Percentiles rank a stretch among this genome's conserved stretches.
Evolutionary conservation across 2,329 filamentous ascomycete species (phyloP).

Genomic region (Verticillium dahliae): DNA sequence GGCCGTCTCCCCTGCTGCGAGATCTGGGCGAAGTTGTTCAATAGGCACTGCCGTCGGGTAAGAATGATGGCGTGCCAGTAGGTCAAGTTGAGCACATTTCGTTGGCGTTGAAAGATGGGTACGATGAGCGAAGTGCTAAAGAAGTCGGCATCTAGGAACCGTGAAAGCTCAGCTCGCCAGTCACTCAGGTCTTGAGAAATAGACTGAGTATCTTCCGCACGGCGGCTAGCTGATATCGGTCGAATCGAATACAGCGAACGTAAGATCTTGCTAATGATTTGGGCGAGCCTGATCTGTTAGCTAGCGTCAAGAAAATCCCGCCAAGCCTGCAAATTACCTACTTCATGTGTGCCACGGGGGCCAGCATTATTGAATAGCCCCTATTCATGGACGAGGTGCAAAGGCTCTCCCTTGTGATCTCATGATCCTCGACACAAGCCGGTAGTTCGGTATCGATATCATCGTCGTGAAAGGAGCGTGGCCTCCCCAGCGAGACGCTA

Average conservation of each 20-base stretch:
- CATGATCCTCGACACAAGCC: slow-evolving; percentile 41
- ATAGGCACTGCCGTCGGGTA: slow-evolving; percentile 27
- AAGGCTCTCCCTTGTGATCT: slow-evolving; percentile 11
- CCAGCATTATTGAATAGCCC: slow-evolving; percentile 23
- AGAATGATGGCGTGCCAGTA: slow-evolving; percentile 36
- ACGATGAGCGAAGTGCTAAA: slow-evolving; percentile 24
- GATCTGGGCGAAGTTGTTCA: slow-evolving; percentile 25
- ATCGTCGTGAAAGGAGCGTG: slow-evolving; percentile 55
- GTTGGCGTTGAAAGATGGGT: slow-evolving; percentile 32
- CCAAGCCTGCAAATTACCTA: slow-evolving; percentile 7
- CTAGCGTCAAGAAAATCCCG: not conserved
- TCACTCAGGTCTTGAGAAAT: slow-evolving; percentile 18
- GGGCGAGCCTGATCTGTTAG: slow-evolving; percentile 19
- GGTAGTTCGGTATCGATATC: slow-evolving; percentile 59
- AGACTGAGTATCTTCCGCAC: not conserved
- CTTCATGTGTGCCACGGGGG: slow-evolving; percentile 27
- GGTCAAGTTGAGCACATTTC: slow-evolving; percentile 32
- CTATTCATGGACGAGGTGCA: slow-evolving; percentile 10
- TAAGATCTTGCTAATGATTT: slow-evolving; percentile 26
- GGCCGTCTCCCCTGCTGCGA: slow-evolving; percentile 9
- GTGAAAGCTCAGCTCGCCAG: slow-evolving; percentile 26
- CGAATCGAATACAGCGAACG: slow-evolving; percentile 27
- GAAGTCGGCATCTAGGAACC: slow-evolving; percentile 31
- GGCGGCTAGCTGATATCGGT: slow-evolving; percentile 17
- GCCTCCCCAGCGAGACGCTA: slow-evolving; percentile 54